phyloP scores from a whole-genome alignment of 148 eudicot species.

The Heliosperma pusillum region DNA sequence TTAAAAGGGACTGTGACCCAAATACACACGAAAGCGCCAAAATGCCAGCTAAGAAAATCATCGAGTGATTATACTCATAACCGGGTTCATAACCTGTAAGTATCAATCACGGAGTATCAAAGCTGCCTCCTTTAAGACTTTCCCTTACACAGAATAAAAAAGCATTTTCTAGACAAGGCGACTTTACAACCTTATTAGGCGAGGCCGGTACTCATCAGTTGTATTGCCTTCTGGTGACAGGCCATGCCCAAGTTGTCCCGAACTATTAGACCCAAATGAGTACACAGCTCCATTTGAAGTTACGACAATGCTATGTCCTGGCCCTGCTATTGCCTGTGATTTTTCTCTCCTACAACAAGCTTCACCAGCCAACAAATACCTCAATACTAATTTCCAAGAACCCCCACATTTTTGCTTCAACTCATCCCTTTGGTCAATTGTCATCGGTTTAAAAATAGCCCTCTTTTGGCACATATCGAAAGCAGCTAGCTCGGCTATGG shows the following conservation, averaged over 20 bases:
- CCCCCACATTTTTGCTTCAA: conserved; percentile 81
- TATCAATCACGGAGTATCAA: no score
- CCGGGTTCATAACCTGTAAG: no score
- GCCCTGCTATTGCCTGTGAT: conserved; percentile 91
- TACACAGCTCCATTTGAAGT: conserved; percentile 70
- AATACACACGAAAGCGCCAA: neutral
- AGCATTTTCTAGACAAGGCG: neutral
- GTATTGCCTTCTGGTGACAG: conserved; percentile 50
- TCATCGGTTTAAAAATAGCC: conserved; percentile 80
- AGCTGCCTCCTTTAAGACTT: no score
- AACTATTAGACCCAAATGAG: conserved; percentile 85
- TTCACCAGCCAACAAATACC: conserved; percentile 87
- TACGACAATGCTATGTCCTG: conserved; percentile 84
- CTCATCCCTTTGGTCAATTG: conserved; percentile 38
- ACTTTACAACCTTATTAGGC: conserved; percentile 63
- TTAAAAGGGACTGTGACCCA: neutral
- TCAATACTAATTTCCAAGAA: conserved; percentile 87
- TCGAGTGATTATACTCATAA: no score
- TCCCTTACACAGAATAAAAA: neutral
- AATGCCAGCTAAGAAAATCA: no score
- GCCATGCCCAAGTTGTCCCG: conserved; percentile 94
- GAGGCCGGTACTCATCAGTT: conserved; percentile 70
- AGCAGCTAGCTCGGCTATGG: conserved; percentile 88
- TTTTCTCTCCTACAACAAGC: conserved; percentile 73
- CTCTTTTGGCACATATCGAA: conserved; percentile 83